Base-by-base conservation (phyloP, 1,139 yeast genomes). In the Magnusiomyces magnusii region DNA sequence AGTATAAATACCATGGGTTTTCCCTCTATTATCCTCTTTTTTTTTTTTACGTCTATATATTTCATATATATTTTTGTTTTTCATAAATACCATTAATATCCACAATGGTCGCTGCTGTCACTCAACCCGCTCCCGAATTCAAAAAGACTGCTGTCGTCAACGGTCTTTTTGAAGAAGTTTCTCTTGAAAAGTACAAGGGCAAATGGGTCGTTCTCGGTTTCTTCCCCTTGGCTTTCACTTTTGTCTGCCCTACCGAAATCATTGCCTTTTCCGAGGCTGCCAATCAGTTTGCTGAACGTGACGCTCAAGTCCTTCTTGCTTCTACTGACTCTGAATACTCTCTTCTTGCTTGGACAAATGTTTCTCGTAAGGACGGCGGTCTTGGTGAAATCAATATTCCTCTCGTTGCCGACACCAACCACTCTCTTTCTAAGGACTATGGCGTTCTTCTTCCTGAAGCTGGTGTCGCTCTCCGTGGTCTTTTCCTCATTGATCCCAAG, bases 241-340 rank as follows among this genome's bases (percentile, higher is more conserved):
- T 93, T 71, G 98, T 93, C 67, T 93, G 99, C 80, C 99, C 98
- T 76, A 93, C 98, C 67, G 98, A 92, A 82, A 91, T 92, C 80
- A 86, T 93, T 78, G 98, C 98, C 70, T 93, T 90, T 86, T 88
- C 97, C 65, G 97, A 92, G 70, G 97, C 97, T 68, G 87, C 84
- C 69, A 84, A 86, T 81, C 85, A 86, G 81, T 93, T 93, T 79
- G 77, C 86, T 69, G 96, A 84, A 68, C 87, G 90, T 76, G 93
- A 85, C 71, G 85, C 91, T 68, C 88, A 90, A 79, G 86, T 93
- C 60, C 83, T 93, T 74, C 91, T 93, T 69, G 97, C 98, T 68
- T 92, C 98, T 64, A 92, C 97, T 69, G 99, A 93, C 80, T 92
- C 98, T 63, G 97, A 93, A 81, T 93, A 88, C 86, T 85, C 97